Conservation (phyloP, 1,284 basidiomycete genomes). For the Caloboletus firmus region DNA sequence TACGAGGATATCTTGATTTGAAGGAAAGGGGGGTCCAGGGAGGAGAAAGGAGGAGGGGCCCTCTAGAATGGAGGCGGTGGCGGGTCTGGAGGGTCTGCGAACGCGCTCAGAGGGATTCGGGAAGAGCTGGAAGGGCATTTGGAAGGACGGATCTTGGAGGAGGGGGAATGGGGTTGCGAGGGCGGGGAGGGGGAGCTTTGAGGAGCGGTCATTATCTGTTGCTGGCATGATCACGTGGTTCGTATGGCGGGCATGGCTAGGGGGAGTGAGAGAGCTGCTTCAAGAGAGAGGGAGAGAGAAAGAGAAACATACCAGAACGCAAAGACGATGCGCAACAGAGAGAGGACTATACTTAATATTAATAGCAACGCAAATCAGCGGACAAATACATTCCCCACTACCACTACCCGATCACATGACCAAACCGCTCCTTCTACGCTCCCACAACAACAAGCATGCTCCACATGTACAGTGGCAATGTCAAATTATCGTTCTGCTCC, state of each 20-base stretch:
- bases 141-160: conserved; percentile 26
- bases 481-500: conserved; percentile 93
- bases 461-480: conserved; percentile 88
- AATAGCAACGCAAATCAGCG: not conserved
- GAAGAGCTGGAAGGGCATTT: conserved; percentile 37
- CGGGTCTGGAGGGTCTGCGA: conserved; percentile 43
- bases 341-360: not conserved
- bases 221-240: conserved; percentile 32
- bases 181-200: conserved; percentile 15
- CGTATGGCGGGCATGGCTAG: conserved; percentile 1
- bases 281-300: not conserved
- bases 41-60: conserved; percentile 29
- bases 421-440: conserved; percentile 8
- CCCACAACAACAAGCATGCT: conserved; percentile 61
- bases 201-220: conserved; percentile 21
- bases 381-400: conserved; percentile 23
- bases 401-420: conserved; percentile 31
- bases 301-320: conserved; percentile 1
- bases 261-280: not conserved
- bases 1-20: conserved; percentile 13
- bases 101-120: conserved; percentile 20
- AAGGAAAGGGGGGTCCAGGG: conserved; percentile 17
- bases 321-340: no score
- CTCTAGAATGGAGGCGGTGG: conserved; percentile 50
- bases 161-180: conserved; percentile 29